Base-by-base conservation (phyloP, 345 rosid genomes). In the Linum usitatissimum region DNA sequence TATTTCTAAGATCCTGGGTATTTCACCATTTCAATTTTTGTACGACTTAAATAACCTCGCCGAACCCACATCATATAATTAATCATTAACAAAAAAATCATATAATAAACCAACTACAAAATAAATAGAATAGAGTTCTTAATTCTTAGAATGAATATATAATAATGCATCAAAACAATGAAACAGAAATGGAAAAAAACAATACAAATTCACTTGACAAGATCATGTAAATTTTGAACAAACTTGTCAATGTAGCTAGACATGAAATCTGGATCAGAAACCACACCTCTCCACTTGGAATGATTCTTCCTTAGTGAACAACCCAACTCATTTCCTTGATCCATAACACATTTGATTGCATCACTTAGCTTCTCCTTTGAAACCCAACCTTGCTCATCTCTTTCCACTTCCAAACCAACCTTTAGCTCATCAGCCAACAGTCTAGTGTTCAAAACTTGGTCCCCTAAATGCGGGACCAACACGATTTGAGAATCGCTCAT, bases 251-350 rank as follows among this genome's bases (percentile, higher is more conserved):
- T 70, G 55, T 79, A 82, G 36, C 59, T 68, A 57, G 59, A 65
- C 71, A 76, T 69, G 17, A 82, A 78, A 9, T 62, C 70, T 10
- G 71, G 66, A 18, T 64, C 68, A 13, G 12, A 62, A 56, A 86
- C 49, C 6, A 30, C 31, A 17, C 67, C 60, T 64, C 64, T 84
- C 77, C 80, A 84, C 38, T 77, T 74, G 0, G 9, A 45, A 63
- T 84, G 89, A 64, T 82, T 86, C 63, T 56, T 66, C 69, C 55
- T 84, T 49, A 80, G 66, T 62, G 61, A 39, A 53, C 63, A 68
- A 31, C 85, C 79, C 10, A 74, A 18, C 39, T 76, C 79, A 40
- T 83, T 77, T 5, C 67, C 77, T 70, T 77, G 61, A 5, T 75
- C 66, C 75, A 66, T 71, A 4, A 57, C 70, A n/a, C 42, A 48